Evolutionary conservation across 192 early-diverging fungal species (phyloP).

Genomic region (Pilaira anomala): DNA sequence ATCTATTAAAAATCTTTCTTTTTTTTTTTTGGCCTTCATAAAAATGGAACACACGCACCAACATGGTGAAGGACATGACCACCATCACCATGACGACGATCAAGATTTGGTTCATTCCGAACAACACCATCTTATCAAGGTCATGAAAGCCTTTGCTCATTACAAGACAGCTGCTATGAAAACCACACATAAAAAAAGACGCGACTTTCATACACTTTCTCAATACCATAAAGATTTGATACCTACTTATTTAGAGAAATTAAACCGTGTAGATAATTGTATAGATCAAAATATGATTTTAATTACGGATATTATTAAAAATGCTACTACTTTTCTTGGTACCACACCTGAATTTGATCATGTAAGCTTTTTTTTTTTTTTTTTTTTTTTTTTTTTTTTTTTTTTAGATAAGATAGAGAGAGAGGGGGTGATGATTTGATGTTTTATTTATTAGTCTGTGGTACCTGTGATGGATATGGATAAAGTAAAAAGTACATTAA

Average conservation of each 20-base stretch:
- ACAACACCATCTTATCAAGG: constrained; percentile 48
- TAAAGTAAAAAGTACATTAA: constrained; percentile 83
- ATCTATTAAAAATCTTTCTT: too few species aligned
- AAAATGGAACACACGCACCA: too few species aligned
- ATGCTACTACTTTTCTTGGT: constrained; percentile 42
- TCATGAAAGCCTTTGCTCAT: constrained; percentile 55
- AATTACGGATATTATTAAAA: constrained; percentile 51
- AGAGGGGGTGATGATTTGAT: too few species aligned
- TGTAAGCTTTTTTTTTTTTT: too few species aligned
- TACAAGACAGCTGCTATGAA: constrained; percentile 62
- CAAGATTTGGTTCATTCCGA: constrained; percentile 36
- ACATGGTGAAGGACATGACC: too few species aligned
- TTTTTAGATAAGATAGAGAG: constrained; percentile 2
- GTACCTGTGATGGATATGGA: constrained; percentile 80
- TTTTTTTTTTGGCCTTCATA: too few species aligned
- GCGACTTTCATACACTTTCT: constrained; percentile 56
- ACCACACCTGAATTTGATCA: constrained; percentile 14
- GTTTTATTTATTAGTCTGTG: too few species aligned
- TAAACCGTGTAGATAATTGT: constrained; percentile 56
- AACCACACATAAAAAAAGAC: constrained; percentile 60
- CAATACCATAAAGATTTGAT: constrained; percentile 61
- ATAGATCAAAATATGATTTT: constrained; percentile 59
- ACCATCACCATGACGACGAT: not conserved
- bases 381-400: constrained; percentile 4
- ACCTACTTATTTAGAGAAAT: constrained; percentile 58